Conservation (phyloP, 1,284 basidiomycete genomes). For the Tilletia walkeri region DNA sequence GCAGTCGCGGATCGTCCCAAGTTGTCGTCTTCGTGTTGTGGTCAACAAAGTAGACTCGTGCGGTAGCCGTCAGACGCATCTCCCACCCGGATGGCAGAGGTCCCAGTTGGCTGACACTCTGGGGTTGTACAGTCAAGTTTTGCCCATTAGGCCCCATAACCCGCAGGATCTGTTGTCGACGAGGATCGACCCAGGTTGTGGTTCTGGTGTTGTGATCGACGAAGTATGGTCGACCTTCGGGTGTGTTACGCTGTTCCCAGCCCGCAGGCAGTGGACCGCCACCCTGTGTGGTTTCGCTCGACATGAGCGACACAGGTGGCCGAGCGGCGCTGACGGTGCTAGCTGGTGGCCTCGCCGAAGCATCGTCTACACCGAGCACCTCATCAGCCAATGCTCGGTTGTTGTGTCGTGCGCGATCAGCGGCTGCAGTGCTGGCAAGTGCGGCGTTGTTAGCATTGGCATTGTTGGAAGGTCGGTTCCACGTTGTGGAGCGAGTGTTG, state of each 20-base stretch:
- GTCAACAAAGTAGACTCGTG: slow-evolving; percentile 92
- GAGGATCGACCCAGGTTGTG: slow-evolving; percentile 97
- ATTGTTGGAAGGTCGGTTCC: slow-evolving; percentile 64
- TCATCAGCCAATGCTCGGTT: slow-evolving; percentile 54
- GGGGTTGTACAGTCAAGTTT: slow-evolving; percentile 72
- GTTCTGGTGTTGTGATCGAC: slow-evolving; percentile 88
- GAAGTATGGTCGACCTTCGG: slow-evolving; percentile 96
- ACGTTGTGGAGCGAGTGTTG: slow-evolving; percentile 88
- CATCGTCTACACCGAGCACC: slow-evolving; percentile 51
- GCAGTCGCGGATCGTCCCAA: slow-evolving; percentile 88
- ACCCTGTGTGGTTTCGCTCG: slow-evolving; percentile 69
- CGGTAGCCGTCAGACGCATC: slow-evolving; percentile 89
- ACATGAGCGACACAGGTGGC: slow-evolving; percentile 28
- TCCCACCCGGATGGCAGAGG: slow-evolving; percentile 96
- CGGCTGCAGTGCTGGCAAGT: slow-evolving; percentile 41
- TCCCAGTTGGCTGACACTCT: slow-evolving; percentile 84
- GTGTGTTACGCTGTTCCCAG: slow-evolving; percentile 96
- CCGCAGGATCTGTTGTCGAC: slow-evolving; percentile 77
- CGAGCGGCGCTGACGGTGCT: slow-evolving; percentile 18
- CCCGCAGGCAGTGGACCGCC: slow-evolving; percentile 82
- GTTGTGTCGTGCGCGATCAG: slow-evolving; percentile 50
- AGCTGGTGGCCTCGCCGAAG: background rate
- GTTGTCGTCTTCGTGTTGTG: slow-evolving; percentile 91
- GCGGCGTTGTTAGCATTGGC: slow-evolving; percentile 42
- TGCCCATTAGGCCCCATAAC: slow-evolving; percentile 82